Conservation (phyloP, 1,284 basidiomycete genomes). For the Pseudomicrostroma phylloplanum region DNA sequence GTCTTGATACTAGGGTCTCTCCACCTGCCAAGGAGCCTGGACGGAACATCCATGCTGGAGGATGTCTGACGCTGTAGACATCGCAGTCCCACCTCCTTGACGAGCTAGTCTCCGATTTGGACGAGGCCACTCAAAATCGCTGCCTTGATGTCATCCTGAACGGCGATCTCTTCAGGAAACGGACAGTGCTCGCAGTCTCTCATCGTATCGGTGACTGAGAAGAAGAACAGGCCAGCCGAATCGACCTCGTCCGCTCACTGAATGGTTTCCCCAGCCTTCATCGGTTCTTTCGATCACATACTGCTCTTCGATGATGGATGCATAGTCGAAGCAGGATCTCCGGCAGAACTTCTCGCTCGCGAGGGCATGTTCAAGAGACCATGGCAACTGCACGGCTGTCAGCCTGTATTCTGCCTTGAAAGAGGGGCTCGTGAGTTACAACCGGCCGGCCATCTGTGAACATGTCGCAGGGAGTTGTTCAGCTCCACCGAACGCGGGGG, state of each 20-base stretch:
- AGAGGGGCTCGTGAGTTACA: too few species aligned
- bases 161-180: background rate
- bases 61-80: background rate
- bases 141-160: background rate
- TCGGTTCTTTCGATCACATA: background rate
- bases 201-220: background rate
- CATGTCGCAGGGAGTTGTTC: too few species aligned
- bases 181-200: background rate
- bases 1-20: too few species aligned
- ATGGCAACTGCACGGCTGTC: too few species aligned
- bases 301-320: background rate
- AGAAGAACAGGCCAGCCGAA: too few species aligned
- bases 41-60: too few species aligned
- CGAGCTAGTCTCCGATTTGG: background rate
- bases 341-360: background rate
- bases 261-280: background rate
- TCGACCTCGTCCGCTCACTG: too few species aligned
- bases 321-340: background rate
- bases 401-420: too few species aligned
- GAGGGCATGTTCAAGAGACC: too few species aligned
- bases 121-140: background rate
- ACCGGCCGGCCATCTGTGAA: too few species aligned
- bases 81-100: slow-evolving; percentile 2
- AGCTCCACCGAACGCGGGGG: too few species aligned
- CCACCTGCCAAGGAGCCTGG: too few species aligned